These are phyloP conservation scores for Wilcoxina mikolae DNA, from an alignment of 495 filamentous ascomycete genomes.

Conservation along the genomic window DNA sequence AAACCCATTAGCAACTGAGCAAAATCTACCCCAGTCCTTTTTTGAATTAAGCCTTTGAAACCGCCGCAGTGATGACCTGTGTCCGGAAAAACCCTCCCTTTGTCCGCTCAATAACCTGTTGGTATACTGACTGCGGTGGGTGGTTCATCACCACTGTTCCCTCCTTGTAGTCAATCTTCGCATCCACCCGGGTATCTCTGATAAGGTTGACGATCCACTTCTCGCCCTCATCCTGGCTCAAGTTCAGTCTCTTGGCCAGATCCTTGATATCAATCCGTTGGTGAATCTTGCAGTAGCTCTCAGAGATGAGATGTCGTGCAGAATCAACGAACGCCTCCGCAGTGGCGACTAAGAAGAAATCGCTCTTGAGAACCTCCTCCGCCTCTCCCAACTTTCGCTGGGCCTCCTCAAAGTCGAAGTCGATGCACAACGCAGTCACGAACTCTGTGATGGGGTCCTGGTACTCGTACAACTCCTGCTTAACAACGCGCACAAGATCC, in stretches of 20 bases:
- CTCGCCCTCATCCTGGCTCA: conserved; percentile 88
- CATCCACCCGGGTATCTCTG: conserved; percentile 88
- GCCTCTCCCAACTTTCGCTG: conserved; percentile 82
- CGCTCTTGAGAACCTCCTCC: conserved; percentile 76
- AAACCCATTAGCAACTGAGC: not conserved
- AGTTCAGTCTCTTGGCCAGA: conserved; percentile 71
- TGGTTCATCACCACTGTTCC: conserved; percentile 99
- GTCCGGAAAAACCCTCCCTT: conserved; percentile 89
- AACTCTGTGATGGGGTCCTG: conserved; percentile 90
- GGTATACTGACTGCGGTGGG: conserved; percentile 92
- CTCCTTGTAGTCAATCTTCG: conserved; percentile 97
- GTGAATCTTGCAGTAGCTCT: conserved; percentile 99
- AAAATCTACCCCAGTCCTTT: no score
- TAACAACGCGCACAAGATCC: conserved; percentile 83
- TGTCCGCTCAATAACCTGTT: conserved; percentile 94
- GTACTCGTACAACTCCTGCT: conserved; percentile 96
- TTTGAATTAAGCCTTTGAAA: conserved; percentile 4
- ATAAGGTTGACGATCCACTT: conserved; percentile 99
- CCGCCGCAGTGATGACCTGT: conserved; percentile 45
- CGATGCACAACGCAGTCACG: conserved; percentile 86
- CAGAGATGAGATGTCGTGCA: conserved; percentile 88
- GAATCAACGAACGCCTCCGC: conserved; percentile 87
- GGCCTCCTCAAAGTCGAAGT: conserved; percentile 97
- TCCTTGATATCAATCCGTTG: conserved; percentile 97
- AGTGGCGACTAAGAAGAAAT: conserved; percentile 84